phyloP scores from a whole-genome alignment of 1,139 yeast genomes.

The Blastobotrys aristatus region DNA sequence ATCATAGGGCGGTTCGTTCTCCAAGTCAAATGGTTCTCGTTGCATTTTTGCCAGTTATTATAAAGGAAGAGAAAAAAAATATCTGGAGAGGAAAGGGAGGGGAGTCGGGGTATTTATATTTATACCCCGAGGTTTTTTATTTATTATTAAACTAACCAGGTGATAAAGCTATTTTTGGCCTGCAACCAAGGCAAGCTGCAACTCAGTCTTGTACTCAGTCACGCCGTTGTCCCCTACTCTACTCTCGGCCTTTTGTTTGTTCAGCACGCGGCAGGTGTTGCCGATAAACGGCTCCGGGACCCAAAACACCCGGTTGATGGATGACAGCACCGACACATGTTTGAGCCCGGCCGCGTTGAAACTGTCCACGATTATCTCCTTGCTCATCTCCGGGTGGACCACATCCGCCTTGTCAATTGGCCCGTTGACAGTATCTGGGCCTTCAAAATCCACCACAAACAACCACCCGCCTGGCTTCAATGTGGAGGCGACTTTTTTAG shows the following conservation, averaged over 20 bases:
- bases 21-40: constrained; percentile 3
- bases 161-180: too few relatives aligned
- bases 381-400: not conserved
- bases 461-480: constrained; percentile 26
- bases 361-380: not conserved
- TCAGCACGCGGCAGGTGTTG: not conserved
- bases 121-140: too few relatives aligned
- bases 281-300: not conserved
- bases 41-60: too few relatives aligned
- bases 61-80: too few relatives aligned
- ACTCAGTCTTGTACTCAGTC: not conserved
- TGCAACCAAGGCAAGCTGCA: constrained; percentile 3
- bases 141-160: too few relatives aligned
- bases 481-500: constrained; percentile 18
- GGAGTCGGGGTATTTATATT: too few relatives aligned
- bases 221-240: constrained; percentile 1
- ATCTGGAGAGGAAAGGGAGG: too few relatives aligned
- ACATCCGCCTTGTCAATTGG: constrained; percentile 1
- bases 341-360: constrained; percentile 3
- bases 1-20: constrained; percentile 8
- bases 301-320: not conserved
- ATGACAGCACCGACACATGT: not conserved
- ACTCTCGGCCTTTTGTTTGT: not conserved
- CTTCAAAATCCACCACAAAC: constrained; percentile 24
- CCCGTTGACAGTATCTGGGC: not conserved